A percentile compares a stretch with the other conserved stretches of the same genome.
Evolutionary conservation across 1,284 basidiomycete species (phyloP).

Genomic region (Anthracocystis panici-leucophaei): DNA sequence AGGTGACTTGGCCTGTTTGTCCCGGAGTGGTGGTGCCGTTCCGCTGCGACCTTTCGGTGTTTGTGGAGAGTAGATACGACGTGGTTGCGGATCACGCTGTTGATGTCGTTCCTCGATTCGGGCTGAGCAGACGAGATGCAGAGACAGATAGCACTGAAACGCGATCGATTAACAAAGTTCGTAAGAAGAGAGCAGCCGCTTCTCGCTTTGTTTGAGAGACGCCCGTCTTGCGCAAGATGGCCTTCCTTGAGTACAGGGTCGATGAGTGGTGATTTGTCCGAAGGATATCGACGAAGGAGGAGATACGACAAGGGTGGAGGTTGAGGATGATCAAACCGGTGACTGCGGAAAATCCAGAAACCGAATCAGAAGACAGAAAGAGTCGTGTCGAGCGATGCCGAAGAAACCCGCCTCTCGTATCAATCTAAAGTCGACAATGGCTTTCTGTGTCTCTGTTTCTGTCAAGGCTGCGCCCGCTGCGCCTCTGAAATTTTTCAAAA

Average conservation of each 20-base stretch:
- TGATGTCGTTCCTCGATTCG: background rate
- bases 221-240: background rate
- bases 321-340: background rate
- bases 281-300: background rate
- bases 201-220: background rate
- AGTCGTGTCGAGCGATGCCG: conserved; percentile 13
- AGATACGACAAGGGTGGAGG: conserved; percentile 11
- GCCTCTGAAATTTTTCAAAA: conserved; percentile 4
- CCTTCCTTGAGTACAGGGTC: background rate
- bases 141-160: background rate
- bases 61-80: conserved; percentile 26
- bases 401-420: conserved; percentile 17
- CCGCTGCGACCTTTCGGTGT: conserved; percentile 14
- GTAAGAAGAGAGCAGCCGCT: background rate
- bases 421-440: background rate
- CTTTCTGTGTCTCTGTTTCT: background rate
- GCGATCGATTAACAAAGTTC: background rate
- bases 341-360: conserved; percentile 24
- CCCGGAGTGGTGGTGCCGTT: conserved; percentile 9
- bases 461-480: conserved; percentile 8
- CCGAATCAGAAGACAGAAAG: conserved; percentile 10
- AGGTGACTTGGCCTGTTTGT: conserved; percentile 3
- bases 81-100: conserved; percentile 11
- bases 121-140: background rate
- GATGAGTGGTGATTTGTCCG: background rate